Percentiles rank a stretch among this genome's conserved stretches.
These are phyloP conservation scores for Fusarium stilboides DNA, from an alignment of 2,329 filamentous ascomycete species.

Conservation along the genomic window DNA sequence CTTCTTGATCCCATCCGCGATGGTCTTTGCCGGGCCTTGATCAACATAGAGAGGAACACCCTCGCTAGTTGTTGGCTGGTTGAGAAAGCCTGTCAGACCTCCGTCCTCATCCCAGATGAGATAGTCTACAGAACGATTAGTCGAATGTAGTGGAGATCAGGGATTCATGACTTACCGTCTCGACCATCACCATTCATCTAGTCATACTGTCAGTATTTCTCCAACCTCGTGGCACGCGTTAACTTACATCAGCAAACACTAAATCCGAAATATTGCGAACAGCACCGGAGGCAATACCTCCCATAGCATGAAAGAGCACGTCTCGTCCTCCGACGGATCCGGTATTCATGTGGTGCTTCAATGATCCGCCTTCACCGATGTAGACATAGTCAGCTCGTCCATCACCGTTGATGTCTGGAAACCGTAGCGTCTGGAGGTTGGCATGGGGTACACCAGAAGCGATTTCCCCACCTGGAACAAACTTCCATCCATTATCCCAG, in stretches of 20 bases:
- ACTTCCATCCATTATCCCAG: conserved; percentile 20
- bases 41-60: conserved; percentile 21
- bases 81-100: conserved; percentile 19
- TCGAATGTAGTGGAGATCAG: too few species aligned
- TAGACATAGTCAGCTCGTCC: conserved; percentile 48
- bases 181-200: conserved; percentile 27
- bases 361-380: conserved; percentile 40
- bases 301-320: conserved; percentile 3
- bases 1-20: conserved; percentile 21
- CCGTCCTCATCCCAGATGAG: conserved; percentile 26
- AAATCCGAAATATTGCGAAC: neutral
- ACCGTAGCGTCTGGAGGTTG: conserved; percentile 42
- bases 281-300: conserved; percentile 11
- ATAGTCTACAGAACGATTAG: conserved; percentile 10
- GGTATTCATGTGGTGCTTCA: conserved; percentile 42
- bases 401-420: conserved; percentile 50
- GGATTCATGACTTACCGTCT: conserved; percentile 5
- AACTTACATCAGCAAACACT: conserved; percentile 23
- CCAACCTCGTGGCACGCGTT: too few species aligned
- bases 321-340: conserved; percentile 14
- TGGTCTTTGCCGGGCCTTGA: conserved; percentile 6
- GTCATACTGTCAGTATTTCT: too few species aligned
- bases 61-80: conserved; percentile 15
- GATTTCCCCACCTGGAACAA: conserved; percentile 42
- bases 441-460: conserved; percentile 46